Evolutionary conservation across 805 yeast species (phyloP).

Genomic region (Schwanniomyces yamadae): DNA sequence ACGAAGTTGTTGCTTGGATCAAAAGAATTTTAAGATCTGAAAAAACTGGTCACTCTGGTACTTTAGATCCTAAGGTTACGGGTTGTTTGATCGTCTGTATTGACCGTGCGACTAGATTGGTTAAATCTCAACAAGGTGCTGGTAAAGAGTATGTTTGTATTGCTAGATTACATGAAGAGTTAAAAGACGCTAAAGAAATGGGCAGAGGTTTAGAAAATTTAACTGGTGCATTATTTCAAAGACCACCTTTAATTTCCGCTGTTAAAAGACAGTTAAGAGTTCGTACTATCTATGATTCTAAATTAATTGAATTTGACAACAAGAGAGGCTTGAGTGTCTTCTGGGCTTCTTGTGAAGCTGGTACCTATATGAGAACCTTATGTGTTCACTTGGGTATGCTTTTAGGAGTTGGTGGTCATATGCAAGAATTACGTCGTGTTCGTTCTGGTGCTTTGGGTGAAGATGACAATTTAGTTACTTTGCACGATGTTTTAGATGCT

Average conservation of each 20-base stretch:
- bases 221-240: constrained; percentile 98
- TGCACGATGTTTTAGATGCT: constrained; percentile 97
- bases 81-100: constrained; percentile 98
- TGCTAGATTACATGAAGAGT: constrained; percentile 90
- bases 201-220: constrained; percentile 86
- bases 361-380: constrained; percentile 98
- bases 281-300: constrained; percentile 95
- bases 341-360: constrained; percentile 99
- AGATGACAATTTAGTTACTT: constrained; percentile 86
- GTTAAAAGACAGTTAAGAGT: constrained; percentile 99
- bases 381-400: constrained; percentile 99
- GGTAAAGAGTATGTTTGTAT: constrained; percentile 99
- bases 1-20: constrained; percentile 99
- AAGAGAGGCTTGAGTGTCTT: constrained; percentile 96
- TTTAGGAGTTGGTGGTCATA: constrained; percentile 98
- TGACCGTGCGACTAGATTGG: constrained; percentile 97
- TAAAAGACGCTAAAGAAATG: constrained; percentile 86
- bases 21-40: constrained; percentile 93
- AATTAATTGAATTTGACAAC: constrained; percentile 92
- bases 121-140: constrained; percentile 98
- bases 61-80: constrained; percentile 97
- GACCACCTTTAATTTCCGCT: constrained; percentile 98
- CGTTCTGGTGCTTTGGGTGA: constrained; percentile 95
- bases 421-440: constrained; percentile 99
- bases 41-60: constrained; percentile 99